Percentiles rank a stretch among this genome's conserved stretches.
Conservation (phyloP, 345 rosid genomes). For the Eucalyptus tenuipes region DNA sequence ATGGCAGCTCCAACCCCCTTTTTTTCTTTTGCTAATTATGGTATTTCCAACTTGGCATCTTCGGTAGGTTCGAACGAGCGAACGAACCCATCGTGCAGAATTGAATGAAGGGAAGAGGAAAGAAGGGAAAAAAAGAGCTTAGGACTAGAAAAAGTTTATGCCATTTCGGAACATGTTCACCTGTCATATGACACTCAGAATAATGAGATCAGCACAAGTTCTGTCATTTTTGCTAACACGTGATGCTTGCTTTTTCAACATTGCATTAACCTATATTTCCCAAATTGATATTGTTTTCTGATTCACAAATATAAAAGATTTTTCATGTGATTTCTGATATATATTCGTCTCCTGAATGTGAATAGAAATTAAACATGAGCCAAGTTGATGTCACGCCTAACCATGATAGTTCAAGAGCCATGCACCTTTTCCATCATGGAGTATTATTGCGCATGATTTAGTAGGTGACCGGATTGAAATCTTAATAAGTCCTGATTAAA, state of each 20-base stretch:
- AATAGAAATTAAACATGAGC: rapidly evolving
- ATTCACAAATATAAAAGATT: not conserved
- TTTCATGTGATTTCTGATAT: not conserved
- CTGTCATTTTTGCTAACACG: rapidly evolving
- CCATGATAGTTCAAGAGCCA: not conserved
- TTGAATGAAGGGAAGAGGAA: not conserved
- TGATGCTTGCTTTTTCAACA: not conserved
- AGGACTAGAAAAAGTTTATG: not conserved
- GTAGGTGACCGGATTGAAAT: not conserved
- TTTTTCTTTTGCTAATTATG: not conserved
- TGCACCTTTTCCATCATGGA: not conserved
- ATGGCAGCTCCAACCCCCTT: not conserved
- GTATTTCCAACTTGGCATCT: not conserved
- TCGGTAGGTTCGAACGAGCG: not conserved
- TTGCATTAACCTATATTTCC: not conserved
- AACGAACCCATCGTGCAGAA: not conserved
- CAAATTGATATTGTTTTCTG: not conserved
- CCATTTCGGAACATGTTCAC: rapidly evolving
- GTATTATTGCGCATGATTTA: not conserved
- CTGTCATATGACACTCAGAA: rapidly evolving
- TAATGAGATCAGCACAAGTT: not conserved
- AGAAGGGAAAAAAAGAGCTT: not conserved
- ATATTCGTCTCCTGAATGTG: rapidly evolving
- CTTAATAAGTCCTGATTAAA: not conserved
- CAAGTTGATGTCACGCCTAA: rapidly evolving